Percentiles rank a stretch among this genome's conserved stretches.
These are phyloP conservation scores for Magnusiomyces ingens DNA, from an alignment of 1,139 yeast species.

Conservation along the genomic window DNA sequence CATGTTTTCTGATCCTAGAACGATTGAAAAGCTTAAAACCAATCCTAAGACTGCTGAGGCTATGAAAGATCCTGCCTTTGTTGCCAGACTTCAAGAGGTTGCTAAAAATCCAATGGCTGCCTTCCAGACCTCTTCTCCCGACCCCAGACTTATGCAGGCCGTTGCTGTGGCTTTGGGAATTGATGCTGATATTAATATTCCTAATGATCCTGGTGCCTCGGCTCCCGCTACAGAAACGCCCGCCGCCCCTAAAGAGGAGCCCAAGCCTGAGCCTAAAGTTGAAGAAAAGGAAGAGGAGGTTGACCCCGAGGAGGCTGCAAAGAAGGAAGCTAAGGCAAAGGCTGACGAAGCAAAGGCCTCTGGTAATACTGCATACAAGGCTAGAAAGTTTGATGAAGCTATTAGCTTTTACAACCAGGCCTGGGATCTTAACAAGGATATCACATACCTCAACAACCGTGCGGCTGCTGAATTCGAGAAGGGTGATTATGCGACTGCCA, in stretches of 20 bases:
- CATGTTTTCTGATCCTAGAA: constrained; percentile 73
- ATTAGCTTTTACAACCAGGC: constrained; percentile 81
- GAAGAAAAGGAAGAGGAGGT: constrained; percentile 31
- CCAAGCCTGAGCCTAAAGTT: constrained; percentile 23
- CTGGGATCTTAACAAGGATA: constrained; percentile 74
- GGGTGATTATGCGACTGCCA: constrained; percentile 82
- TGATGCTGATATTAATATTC: constrained; percentile 30
- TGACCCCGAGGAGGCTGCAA: constrained; percentile 23
- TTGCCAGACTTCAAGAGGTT: constrained; percentile 59
- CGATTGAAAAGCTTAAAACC: constrained; percentile 63
- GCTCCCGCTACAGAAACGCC: constrained; percentile 26
- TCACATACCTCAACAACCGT: constrained; percentile 89
- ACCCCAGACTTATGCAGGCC: constrained; percentile 83
- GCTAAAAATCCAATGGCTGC: constrained; percentile 70
- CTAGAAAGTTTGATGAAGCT: constrained; percentile 88
- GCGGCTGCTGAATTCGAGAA: constrained; percentile 98
- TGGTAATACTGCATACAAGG: constrained; percentile 83
- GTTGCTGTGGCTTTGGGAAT: constrained; percentile 85
- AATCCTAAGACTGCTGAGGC: constrained; percentile 85
- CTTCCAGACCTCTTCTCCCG: constrained; percentile 52
- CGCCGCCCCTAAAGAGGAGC: constrained; percentile 12
- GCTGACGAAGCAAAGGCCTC: constrained; percentile 80
- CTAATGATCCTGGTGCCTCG: constrained; percentile 25
- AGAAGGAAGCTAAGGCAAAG: constrained; percentile 61
- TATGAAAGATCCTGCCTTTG: constrained; percentile 83